Base-by-base conservation (phyloP, 2,329 filamentous ascomycete species). In the Trichoderma afroharzianum region DNA sequence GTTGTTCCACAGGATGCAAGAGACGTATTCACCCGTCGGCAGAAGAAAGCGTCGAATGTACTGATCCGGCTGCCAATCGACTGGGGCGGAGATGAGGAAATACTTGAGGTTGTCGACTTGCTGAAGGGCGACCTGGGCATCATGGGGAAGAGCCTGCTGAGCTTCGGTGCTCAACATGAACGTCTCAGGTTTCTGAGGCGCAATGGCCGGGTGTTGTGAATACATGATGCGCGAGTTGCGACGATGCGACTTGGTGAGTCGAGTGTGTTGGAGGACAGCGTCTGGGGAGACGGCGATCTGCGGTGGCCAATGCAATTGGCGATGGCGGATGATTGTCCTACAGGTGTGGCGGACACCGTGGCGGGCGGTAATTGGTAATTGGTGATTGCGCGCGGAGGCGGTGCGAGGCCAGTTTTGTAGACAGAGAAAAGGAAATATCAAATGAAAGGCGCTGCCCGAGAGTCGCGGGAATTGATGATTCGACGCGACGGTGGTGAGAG, bases 81-180 rank as follows among this genome's bases (percentile, higher is more conserved):
- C 96, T 47, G 96, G 96, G 53, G 96, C 96, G 58, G 96, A 99
- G 78, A 99, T 97, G 83, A 99, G 92, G 83, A 99, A 99, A 85
- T 98, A 99, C 89, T 99, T 99, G 79, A 99, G 85, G 83, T 98
- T 98, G 83, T 99, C 96, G 76, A 99, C 96, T 84, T 99, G 96
- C 83, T 98, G 95, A 76, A 99, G 88, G 73, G 96, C 96, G 80
- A 98, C 94, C 85, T 98, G 94, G 77, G 95, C 95, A 86, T 98
- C 96, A 77, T 97, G 94, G 70, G 96, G 96, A 76, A 99, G 88
- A 78, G 93, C 95, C 85, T 98, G 94, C 85, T 98, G 95, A 73
- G 96, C 95, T 85, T 98, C 95, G 79, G 92, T 95, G 81, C 95
- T 97, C 82, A 99, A 88, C 92, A 99, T 95, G 81, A 99, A 99